phyloP scores from a whole-genome alignment of 1,284 basidiomycete species.

The Leccinum subrobustum region DNA sequence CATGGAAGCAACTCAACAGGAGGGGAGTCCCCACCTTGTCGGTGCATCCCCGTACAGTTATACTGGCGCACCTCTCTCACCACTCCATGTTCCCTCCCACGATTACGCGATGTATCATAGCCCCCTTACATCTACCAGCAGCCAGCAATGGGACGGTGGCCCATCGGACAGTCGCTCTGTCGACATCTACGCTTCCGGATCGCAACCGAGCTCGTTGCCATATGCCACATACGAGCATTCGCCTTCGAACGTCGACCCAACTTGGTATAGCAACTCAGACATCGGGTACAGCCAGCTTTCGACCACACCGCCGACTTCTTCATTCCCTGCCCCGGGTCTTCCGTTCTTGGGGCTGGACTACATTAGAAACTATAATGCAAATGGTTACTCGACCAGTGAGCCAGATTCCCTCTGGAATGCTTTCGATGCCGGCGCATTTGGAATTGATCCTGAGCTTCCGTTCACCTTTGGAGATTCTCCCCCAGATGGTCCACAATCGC shows the following conservation, averaged over 20 bases:
- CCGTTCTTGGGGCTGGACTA: slow-evolving; percentile 80
- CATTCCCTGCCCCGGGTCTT: slow-evolving; percentile 66
- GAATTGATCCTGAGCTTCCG: slow-evolving; percentile 69
- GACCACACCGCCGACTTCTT: slow-evolving; percentile 54
- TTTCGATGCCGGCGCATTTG: slow-evolving; percentile 70
- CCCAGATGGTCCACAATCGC: slow-evolving; percentile 31
- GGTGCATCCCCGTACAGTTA: slow-evolving; percentile 38
- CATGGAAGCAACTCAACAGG: slow-evolving; percentile 38
- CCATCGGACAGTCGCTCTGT: slow-evolving; percentile 37
- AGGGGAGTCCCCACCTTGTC: slow-evolving; percentile 45
- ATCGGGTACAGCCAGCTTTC: slow-evolving; percentile 44
- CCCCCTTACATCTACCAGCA: slow-evolving; percentile 36
- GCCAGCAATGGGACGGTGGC: slow-evolving; percentile 46
- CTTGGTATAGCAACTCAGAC: slow-evolving; percentile 46
- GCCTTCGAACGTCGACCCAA: slow-evolving; percentile 46
- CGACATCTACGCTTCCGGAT: slow-evolving; percentile 43
- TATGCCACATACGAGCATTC: slow-evolving; percentile 41
- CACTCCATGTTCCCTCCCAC: slow-evolving; percentile 48
- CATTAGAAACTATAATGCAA: slow-evolving; percentile 65
- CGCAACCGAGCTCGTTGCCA: slow-evolving; percentile 37
- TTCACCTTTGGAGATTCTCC: slow-evolving; percentile 51
- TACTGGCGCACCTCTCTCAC: slow-evolving; percentile 47
- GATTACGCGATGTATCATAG: slow-evolving; percentile 53
- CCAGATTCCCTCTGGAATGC: slow-evolving; percentile 71
- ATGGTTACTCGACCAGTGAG: slow-evolving; percentile 45